Evolutionary conservation across 129 eudicot species (phyloP).

Genomic region (Smallanthus sonchifolius): DNA sequence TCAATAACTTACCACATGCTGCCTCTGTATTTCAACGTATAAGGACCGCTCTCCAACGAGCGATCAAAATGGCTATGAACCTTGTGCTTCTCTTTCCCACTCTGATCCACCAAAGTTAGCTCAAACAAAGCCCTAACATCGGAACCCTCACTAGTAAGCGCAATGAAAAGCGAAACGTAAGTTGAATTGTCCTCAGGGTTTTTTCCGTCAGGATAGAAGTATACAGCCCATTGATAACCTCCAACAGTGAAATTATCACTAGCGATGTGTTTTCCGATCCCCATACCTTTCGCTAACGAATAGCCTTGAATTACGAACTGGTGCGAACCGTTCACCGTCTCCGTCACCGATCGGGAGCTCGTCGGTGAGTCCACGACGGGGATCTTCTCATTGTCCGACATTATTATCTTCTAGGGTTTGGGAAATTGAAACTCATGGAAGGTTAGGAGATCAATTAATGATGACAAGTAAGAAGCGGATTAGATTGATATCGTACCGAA

Average conservation of each 20-base stretch:
- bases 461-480: background rate
- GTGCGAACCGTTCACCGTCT: conserved; percentile 41
- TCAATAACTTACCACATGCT: conserved; percentile 47
- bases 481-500: background rate
- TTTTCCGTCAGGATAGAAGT: conserved; percentile 58
- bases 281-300: conserved; percentile 44
- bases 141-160: conserved; percentile 47
- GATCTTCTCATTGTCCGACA: background rate
- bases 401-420: background rate
- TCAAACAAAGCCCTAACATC: conserved; percentile 60
- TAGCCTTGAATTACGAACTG: conserved; percentile 53
- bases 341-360: conserved; percentile 20
- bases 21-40: conserved; percentile 50
- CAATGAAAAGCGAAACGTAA: conserved; percentile 50
- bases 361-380: background rate
- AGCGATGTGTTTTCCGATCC: conserved; percentile 44
- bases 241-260: conserved; percentile 50
- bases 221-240: conserved; percentile 46
- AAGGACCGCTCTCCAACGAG: conserved; percentile 47
- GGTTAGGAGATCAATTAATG: background rate
- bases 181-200: conserved; percentile 40
- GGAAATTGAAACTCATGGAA: background rate
- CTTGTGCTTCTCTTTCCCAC: conserved; percentile 47
- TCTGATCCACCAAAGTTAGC: conserved; percentile 47
- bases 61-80: conserved; percentile 53